Evolutionary conservation across 208 protist species (phyloP).

Genomic region (Phytomonas francai): DNA sequence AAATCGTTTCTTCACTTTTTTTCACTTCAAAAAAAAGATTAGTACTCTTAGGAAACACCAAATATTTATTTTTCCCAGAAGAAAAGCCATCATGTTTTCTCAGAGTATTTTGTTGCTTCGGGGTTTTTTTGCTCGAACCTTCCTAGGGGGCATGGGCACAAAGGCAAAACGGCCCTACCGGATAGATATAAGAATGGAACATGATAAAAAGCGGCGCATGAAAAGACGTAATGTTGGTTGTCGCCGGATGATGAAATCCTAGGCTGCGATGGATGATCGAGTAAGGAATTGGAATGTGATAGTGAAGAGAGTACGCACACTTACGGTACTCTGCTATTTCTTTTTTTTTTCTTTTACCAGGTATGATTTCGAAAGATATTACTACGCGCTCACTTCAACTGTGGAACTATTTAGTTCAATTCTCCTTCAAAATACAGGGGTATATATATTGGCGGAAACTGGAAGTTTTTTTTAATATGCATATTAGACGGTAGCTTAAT

Average conservation of each 20-base stretch:
- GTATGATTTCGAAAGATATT: neutral
- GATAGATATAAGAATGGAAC: constrained; percentile 79
- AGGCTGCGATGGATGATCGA: neutral
- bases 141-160: constrained; percentile 64
- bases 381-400: neutral
- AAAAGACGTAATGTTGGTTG: constrained; percentile 57
- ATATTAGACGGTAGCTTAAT: neutral
- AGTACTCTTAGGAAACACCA: neutral
- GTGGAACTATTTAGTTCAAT: neutral
- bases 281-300: neutral
- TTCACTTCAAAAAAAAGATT: constrained; percentile 1
- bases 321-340: too few relatives aligned
- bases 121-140: constrained; percentile 65
- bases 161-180: constrained; percentile 82
- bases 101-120: constrained; percentile 22
- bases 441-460: neutral
- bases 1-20: neutral
- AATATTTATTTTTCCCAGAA: neutral
- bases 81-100: constrained; percentile 29
- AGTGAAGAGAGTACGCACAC: neutral
- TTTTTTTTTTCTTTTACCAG: constrained; percentile 6
- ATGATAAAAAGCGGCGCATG: constrained; percentile 74
- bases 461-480: neutral
- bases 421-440: neutral
- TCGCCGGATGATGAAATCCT: constrained; percentile 86